Evolutionary conservation across 768 basidiomycete genomes (phyloP), one percentile per base, ranked within the genome.

Genomic region (Lactarius sp.): DNA sequence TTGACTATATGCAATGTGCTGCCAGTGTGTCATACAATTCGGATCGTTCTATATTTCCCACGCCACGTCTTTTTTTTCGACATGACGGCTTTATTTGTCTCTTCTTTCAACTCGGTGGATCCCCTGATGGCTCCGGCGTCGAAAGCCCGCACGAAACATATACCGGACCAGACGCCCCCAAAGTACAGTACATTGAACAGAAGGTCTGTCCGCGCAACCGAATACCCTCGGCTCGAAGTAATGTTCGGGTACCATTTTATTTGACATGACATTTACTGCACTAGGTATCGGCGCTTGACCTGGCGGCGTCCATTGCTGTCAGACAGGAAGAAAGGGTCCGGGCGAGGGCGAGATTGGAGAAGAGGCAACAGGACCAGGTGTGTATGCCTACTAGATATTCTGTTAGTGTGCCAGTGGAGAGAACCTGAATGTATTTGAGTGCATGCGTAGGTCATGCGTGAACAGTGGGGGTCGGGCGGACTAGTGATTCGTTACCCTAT

Each of bases 181-280:
- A 39, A 13, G n/a, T 46, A 27, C 27, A 41, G 42, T 44, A 52
- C 44, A 52, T 39, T 33, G 52, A 51, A 47, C 54, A 51, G 52
- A 56, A 51, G 46, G 54, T 14, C 52, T 39, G 51, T 34, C 52
- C 12, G 49, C 42, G 63, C 59, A 64, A 41, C 63, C 63, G 63
- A 64, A 56, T 60, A 60, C 34, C 53, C 13, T 52, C 59, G 63
- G 63, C 12, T 60, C 59, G 12, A 64, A 49, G 52, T 22, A 42
- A 55, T 60, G 50, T 55, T 60, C 52, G 39, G 62, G 39, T 34
- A 9, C 54, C 33, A 50, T 51, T 34, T 34, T 22, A 31, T 36
- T 51, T 60, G 59, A 52, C 59, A 27, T 60, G 63, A 56, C 59
- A 33, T 31, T 64, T 27, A 51, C 52, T 61, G 52, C 27, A 18